Evolutionary conservation across 2,329 filamentous ascomycete species (phyloP), one percentile per base, ranked within the genome.

Genomic region (Microsporum canis): DNA sequence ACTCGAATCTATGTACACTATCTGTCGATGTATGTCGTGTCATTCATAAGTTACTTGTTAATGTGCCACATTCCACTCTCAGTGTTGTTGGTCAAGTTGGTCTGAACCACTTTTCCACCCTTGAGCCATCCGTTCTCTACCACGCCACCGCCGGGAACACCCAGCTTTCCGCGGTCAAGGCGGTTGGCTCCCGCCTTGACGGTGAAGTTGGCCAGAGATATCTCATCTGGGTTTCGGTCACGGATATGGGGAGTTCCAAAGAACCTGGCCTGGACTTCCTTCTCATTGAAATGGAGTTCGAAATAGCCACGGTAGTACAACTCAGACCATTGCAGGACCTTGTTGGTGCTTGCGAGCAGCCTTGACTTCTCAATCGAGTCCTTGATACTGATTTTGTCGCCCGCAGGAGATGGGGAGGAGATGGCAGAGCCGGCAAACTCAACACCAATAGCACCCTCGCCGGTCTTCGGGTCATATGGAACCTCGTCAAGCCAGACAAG

Each of bases 241-340:
- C 60, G 60, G 34, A 61, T 61, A 47, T 61, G 34, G 6, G 62
- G 62, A 2, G 53, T 63, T 8, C 63, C 87, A 66, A 84, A 90
- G 73, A 80, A 90, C 10, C 78, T 77, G 0, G 86, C 86, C n/a
- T 81, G 76, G 1, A 87, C 77, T 51, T 80, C 74, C 8, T 85
- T 77, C 27, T 81, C 77, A 23, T 74, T 77, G 60, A 88, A 75
- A 56, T 80, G 78, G 45, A 89, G 75, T 68, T 87, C 81, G 66
- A 84, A 89, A 73, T 90, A 90, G 0, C 87, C 88, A 17, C 87
- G 79, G 71, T 89, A 90, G 71, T 87, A 89, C 5, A 84, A 71
- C 61, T 89, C 87, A 66, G 86, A 83, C 87, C 86, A 90, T 68
- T 88, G 84, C 55, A 90, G 75, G 70, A 87, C 84, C 0, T 76